Conservation (phyloP, 495 filamentous ascomycete genomes). For the Tuber calosporum region DNA sequence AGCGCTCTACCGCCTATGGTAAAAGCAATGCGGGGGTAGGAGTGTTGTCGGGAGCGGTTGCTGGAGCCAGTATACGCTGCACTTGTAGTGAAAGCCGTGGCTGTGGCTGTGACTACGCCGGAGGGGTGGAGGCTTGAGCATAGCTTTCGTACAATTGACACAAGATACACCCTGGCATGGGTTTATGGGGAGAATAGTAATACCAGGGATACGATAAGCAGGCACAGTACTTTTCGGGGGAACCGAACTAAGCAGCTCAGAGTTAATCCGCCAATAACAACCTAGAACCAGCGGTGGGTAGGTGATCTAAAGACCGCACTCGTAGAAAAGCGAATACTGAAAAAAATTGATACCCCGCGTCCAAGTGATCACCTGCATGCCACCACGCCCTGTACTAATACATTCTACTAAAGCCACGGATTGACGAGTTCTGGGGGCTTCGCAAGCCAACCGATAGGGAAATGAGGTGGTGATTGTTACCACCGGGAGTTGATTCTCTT, state of each 20-base stretch:
- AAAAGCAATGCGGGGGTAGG: background rate
- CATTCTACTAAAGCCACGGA: too few relatives aligned
- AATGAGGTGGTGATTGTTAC: too few relatives aligned
- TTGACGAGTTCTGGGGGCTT: too few relatives aligned
- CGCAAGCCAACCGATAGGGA: too few relatives aligned
- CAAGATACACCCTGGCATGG: background rate
- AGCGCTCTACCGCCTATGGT: background rate
- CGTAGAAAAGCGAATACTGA: background rate
- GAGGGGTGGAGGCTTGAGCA: background rate
- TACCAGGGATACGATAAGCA: background rate
- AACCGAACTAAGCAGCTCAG: background rate
- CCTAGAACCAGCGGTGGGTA: background rate
- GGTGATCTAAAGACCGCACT: background rate
- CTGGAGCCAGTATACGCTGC: too few relatives aligned
- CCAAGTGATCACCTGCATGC: background rate
- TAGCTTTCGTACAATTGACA: too few relatives aligned
- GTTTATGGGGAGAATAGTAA: background rate
- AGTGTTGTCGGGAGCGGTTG: background rate
- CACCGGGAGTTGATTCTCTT: too few relatives aligned
- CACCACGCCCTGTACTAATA: too few relatives aligned
- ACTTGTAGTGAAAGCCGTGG: too few relatives aligned
- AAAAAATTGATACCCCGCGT: background rate
- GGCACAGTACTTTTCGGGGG: too few relatives aligned
- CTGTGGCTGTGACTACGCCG: too few relatives aligned
- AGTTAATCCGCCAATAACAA: background rate